These are phyloP conservation scores for Pichia sp. DNA, from an alignment of 1,139 yeast species.

Conservation along the genomic window DNA sequence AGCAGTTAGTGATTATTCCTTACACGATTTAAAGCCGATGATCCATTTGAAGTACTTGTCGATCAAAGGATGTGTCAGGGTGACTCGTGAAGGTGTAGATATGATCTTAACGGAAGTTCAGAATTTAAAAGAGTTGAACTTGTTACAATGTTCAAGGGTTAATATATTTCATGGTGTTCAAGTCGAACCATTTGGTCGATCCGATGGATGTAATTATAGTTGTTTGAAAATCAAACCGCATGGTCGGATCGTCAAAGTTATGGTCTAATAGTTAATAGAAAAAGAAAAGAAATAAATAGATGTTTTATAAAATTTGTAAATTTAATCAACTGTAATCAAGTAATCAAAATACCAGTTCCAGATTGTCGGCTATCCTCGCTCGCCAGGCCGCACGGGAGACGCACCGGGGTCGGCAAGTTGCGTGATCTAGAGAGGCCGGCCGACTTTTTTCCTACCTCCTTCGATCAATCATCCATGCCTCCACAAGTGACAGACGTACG, in stretches of 20 bases:
- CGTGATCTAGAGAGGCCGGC: too few species aligned
- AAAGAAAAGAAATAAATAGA: too few species aligned
- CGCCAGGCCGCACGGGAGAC: too few species aligned
- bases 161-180: constrained; percentile 55
- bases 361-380: too few species aligned
- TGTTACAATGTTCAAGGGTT: constrained; percentile 56
- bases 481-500: too few species aligned
- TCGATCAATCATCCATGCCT: too few species aligned
- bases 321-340: too few species aligned
- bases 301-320: too few species aligned
- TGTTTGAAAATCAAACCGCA: constrained; percentile 57
- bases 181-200: constrained; percentile 52
- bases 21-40: constrained; percentile 55
- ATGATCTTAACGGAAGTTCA: constrained; percentile 57
- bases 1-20: constrained; percentile 72
- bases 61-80: constrained; percentile 70
- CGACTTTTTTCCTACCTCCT: too few species aligned
- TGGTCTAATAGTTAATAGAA: constrained; percentile 18
- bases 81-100: constrained; percentile 73
- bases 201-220: constrained; percentile 49
- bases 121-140: constrained; percentile 52
- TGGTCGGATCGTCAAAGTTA: constrained; percentile 56
- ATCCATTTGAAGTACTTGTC: constrained; percentile 48
- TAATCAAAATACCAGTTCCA: too few species aligned
- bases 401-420: too few species aligned